A percentile compares a stretch with the other conserved stretches of the same genome.
Evolutionary conservation across 495 filamentous ascomycete species (phyloP).

Genomic region (Rhypophila decipiens): DNA sequence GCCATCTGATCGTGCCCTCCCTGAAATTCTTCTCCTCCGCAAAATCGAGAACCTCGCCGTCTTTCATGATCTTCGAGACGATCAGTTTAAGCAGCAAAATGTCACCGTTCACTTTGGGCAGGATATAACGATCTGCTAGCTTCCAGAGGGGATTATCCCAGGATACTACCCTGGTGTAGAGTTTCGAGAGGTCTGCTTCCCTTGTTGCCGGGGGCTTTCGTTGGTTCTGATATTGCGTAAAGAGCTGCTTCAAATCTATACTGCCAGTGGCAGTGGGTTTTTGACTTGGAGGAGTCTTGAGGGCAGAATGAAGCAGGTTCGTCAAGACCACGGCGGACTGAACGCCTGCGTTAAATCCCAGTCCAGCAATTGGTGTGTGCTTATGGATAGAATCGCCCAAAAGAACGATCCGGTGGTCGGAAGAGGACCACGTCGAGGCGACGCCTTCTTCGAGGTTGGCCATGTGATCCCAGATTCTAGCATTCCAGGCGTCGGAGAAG

Average conservation of each 20-base stretch:
- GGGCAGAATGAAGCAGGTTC: conserved; percentile 17
- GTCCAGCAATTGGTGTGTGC: conserved; percentile 31
- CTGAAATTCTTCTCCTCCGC: neutral
- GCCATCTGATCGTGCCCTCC: conserved; percentile 9
- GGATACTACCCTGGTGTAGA: neutral
- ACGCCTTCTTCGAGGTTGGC: conserved; percentile 34
- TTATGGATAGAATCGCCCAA: conserved; percentile 41
- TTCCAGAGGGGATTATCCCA: neutral
- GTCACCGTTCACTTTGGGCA: neutral
- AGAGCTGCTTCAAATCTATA: neutral
- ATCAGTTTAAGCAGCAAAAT: neutral
- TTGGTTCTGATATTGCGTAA: neutral
- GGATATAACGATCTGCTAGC: neutral
- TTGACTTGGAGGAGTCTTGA: too few species aligned
- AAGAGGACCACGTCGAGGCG: conserved; percentile 29
- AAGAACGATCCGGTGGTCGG: conserved; percentile 29
- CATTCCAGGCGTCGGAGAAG: neutral
- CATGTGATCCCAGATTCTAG: conserved; percentile 12
- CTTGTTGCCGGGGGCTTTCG: neutral
- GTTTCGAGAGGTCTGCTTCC: neutral
- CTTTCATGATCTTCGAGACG: neutral
- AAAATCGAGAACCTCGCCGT: neutral
- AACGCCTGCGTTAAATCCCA: conserved; percentile 36
- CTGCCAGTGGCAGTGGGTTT: neutral
- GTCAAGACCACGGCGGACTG: conserved; percentile 36